Conservation (phyloP, 1,284 basidiomycete genomes). For the Leccinum subatratum region DNA sequence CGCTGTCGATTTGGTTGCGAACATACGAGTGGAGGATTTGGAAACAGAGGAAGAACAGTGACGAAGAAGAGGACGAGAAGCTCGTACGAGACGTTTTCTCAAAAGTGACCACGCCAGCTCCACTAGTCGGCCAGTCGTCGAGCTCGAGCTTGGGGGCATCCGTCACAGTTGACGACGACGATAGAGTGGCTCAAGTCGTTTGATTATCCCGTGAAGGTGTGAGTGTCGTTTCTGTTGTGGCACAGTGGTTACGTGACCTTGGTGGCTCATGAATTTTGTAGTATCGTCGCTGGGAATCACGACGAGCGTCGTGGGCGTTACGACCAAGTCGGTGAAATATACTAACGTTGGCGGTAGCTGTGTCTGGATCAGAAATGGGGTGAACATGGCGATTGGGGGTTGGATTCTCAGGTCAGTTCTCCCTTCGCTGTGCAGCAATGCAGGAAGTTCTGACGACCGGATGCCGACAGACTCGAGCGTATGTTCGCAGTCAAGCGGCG, state of each 20-base stretch:
- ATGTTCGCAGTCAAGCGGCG: slow-evolving; percentile 38
- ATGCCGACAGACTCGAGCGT: slow-evolving; percentile 15
- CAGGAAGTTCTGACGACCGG: slow-evolving; percentile 11
- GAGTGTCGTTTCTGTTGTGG: slow-evolving; percentile 3
- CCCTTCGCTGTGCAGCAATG: background rate
- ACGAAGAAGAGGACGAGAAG: slow-evolving; percentile 79
- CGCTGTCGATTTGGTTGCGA: slow-evolving; percentile 56
- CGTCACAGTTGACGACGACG: slow-evolving; percentile 42
- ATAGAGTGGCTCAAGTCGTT: slow-evolving; percentile 54
- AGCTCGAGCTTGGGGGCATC: slow-evolving; percentile 40
- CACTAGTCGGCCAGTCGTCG: slow-evolving; percentile 22
- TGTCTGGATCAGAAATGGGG: slow-evolving; percentile 44
- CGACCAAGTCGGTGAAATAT: background rate
- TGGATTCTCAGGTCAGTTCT: slow-evolving; percentile 25
- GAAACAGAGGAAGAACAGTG: slow-evolving; percentile 69
- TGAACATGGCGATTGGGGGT: slow-evolving; percentile 16
- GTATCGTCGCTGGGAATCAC: slow-evolving; percentile 66
- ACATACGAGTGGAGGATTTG: slow-evolving; percentile 56
- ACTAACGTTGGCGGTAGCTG: slow-evolving; percentile 32
- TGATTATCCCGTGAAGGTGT: slow-evolving; percentile 59
- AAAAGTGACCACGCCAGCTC: slow-evolving; percentile 52
- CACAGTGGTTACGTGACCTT: background rate
- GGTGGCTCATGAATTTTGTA: slow-evolving; percentile 22
- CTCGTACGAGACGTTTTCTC: slow-evolving; percentile 84
- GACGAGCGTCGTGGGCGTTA: slow-evolving; percentile 43